Conservation (phyloP, 768 basidiomycete species). For the Lactarius akahatsu region DNA sequence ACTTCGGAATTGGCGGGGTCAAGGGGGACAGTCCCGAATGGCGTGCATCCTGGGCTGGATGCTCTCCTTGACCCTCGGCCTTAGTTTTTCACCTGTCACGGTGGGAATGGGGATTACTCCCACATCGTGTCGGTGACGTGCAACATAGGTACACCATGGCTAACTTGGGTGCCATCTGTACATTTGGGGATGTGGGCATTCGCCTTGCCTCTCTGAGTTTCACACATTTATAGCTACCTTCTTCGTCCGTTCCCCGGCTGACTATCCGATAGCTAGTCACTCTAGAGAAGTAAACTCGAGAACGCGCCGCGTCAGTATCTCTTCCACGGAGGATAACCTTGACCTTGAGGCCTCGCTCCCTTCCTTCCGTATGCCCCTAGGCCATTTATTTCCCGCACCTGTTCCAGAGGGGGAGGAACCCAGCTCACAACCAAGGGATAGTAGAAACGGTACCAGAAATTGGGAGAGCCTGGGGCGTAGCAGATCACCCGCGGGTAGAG, state of each 20-base stretch:
- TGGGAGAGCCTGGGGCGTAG: conserved; percentile 20
- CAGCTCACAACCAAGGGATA: conserved; percentile 1
- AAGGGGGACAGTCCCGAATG: neutral
- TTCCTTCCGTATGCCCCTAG: conserved; percentile 17
- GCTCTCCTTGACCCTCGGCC: neutral
- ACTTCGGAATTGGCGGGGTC: neutral
- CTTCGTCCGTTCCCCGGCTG: conserved; percentile 1
- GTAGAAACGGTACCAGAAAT: conserved; percentile 1
- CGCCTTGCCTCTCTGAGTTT: neutral
- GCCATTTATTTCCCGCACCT: conserved; percentile 20
- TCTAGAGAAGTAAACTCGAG: conserved; percentile 30
- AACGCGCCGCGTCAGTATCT: conserved; percentile 27
- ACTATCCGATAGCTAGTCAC: conserved; percentile 18
- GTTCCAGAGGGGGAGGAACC: conserved; percentile 27
- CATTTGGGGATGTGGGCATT: conserved; percentile 3
- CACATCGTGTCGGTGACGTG: neutral
- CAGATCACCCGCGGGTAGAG: conserved; percentile 24
- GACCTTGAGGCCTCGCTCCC: conserved; percentile 35
- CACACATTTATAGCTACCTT: neutral
- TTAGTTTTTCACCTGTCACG: conserved; percentile 3
- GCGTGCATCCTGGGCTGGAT: neutral
- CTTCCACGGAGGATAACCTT: conserved; percentile 30
- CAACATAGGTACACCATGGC: conserved; percentile 6
- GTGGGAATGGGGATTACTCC: neutral
- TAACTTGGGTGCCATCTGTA: neutral